A percentile compares a stretch with the other conserved stretches of the same genome.
Evolutionary conservation across 1,284 basidiomycete species (phyloP).

Genomic region (Tylopilus sp.): DNA sequence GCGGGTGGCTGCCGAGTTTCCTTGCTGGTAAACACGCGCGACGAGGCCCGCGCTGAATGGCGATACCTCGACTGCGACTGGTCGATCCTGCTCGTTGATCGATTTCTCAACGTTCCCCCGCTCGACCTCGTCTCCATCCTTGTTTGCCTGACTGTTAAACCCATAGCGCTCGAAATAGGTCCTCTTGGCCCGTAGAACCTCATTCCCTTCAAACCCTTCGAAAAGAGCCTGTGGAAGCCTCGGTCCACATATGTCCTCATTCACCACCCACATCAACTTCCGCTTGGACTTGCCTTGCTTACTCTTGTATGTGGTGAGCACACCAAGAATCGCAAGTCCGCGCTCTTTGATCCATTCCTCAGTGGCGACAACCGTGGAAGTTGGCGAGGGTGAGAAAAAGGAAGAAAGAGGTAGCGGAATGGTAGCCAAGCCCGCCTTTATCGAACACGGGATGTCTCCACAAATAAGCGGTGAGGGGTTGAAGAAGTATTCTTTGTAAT

Average conservation of each 20-base stretch:
- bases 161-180: conserved; percentile 35
- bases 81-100: conserved; percentile 14
- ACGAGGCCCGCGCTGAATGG: conserved; percentile 30
- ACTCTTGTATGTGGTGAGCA: conserved; percentile 67
- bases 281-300: conserved; percentile 53
- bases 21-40: conserved; percentile 69
- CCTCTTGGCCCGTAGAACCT: conserved; percentile 49
- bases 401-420: conserved; percentile 67
- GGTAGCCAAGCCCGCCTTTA: conserved; percentile 66
- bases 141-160: conserved; percentile 32
- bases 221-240: conserved; percentile 26
- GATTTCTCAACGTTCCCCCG: conserved; percentile 31
- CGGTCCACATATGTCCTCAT: conserved; percentile 35
- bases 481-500: conserved; percentile 86
- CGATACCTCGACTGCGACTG: conserved; percentile 14
- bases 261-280: conserved; percentile 66
- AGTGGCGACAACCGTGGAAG: conserved; percentile 44
- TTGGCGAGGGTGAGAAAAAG: conserved; percentile 29
- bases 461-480: conserved; percentile 38
- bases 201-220: conserved; percentile 52
- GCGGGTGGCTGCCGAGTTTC: conserved; percentile 68
- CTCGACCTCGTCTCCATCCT: conserved; percentile 28
- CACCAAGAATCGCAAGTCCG: conserved; percentile 63
- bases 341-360: conserved; percentile 66
- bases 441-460: conserved; percentile 33